Evolutionary conservation across 2,329 filamentous ascomycete genomes (phyloP).

Genomic region (Fusarium drepaniforme): DNA sequence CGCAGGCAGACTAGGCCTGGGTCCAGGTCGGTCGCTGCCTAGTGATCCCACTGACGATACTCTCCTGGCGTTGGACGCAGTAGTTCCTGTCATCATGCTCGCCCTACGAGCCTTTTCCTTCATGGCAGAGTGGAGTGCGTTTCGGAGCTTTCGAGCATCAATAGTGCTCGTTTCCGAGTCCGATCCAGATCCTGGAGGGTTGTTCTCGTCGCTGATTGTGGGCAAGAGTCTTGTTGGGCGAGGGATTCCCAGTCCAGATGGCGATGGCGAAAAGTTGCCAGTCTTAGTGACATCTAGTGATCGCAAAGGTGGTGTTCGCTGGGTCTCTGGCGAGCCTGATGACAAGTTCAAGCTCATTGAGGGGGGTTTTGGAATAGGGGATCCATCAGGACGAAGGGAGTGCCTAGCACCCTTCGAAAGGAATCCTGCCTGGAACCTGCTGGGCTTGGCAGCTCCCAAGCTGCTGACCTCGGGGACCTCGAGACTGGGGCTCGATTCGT

Average conservation of each 20-base stretch:
- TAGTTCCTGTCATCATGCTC: slow-evolving; percentile 52
- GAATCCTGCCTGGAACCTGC: slow-evolving; percentile 90
- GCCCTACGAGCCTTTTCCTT: slow-evolving; percentile 57
- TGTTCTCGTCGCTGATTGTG: slow-evolving; percentile 64
- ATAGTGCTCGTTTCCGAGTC: slow-evolving; percentile 65
- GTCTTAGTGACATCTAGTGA: slow-evolving; percentile 62
- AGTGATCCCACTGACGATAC: slow-evolving; percentile 60
- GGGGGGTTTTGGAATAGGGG: slow-evolving; percentile 69
- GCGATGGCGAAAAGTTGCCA: slow-evolving; percentile 63
- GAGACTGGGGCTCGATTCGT: slow-evolving; percentile 69
- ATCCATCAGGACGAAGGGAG: slow-evolving; percentile 63
- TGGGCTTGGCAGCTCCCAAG: slow-evolving; percentile 64
- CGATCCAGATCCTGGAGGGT: slow-evolving; percentile 60
- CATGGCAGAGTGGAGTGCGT: slow-evolving; percentile 66
- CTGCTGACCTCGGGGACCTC: slow-evolving; percentile 61
- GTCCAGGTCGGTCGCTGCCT: slow-evolving; percentile 41
- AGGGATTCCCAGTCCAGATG: slow-evolving; percentile 47
- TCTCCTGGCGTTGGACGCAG: slow-evolving; percentile 54
- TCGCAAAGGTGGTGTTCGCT: slow-evolving; percentile 59
- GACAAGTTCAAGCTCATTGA: slow-evolving; percentile 69
- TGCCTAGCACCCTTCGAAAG: slow-evolving; percentile 68
- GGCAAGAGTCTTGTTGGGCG: slow-evolving; percentile 52
- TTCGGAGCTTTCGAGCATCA: slow-evolving; percentile 67
- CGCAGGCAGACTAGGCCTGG: slow-evolving; percentile 54
- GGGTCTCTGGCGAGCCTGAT: slow-evolving; percentile 53